Conservation (phyloP, 108 stramenopile species). For the Skeletonema menzelii region DNA sequence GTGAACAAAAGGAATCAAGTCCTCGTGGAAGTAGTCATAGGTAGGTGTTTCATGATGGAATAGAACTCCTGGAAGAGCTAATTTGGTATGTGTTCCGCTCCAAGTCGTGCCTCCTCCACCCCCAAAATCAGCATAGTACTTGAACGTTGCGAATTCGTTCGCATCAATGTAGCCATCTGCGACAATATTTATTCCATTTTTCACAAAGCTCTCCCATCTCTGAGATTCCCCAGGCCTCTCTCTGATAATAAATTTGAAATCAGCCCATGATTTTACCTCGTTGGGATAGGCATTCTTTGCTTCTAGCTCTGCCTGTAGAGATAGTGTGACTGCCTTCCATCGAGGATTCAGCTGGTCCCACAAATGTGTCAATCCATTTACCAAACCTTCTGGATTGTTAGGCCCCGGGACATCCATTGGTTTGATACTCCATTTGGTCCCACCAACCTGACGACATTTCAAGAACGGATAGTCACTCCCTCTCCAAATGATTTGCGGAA, state of each 20-base stretch:
- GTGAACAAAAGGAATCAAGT: conserved; percentile 12
- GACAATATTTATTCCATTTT: background rate
- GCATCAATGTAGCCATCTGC: background rate
- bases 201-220: background rate
- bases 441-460: background rate
- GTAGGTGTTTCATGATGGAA: conserved; percentile 17
- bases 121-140: conserved; percentile 26
- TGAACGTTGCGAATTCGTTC: background rate
- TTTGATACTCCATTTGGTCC: background rate
- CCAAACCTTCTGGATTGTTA: background rate
- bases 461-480: conserved; percentile 3
- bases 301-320: conserved; percentile 35
- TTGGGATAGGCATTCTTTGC: background rate
- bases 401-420: background rate
- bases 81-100: background rate
- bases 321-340: conserved; percentile 39
- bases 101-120: conserved; percentile 10
- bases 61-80: conserved; percentile 9
- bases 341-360: conserved; percentile 22
- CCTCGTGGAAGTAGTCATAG: conserved; percentile 11
- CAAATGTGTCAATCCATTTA: conserved; percentile 11
- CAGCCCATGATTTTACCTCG: conserved; percentile 24
- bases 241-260: conserved; percentile 61
- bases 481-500: conserved; percentile 4
- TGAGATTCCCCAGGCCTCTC: conserved; percentile 7